Evolutionary conservation across 495 filamentous ascomycete species (phyloP).

Genomic region (Clohesyomyces aquaticus): DNA sequence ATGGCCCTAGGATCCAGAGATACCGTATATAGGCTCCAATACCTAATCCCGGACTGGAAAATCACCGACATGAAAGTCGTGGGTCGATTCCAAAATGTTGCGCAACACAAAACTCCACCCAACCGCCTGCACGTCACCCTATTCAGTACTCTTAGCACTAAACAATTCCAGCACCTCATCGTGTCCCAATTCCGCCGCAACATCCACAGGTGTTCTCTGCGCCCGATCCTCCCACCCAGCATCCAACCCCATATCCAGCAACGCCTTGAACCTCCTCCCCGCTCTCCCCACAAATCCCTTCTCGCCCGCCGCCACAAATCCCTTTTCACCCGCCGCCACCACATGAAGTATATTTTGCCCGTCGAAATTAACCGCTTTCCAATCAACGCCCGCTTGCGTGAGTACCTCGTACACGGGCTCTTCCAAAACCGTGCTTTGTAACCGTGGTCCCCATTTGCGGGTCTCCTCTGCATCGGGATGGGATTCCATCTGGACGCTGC

Average conservation of each 20-base stretch:
- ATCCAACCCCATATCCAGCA: conserved; percentile 3
- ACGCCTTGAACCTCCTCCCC: not conserved
- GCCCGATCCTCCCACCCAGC: not conserved
- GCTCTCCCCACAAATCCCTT: not conserved
- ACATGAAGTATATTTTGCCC: not conserved
- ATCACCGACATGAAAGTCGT: too few relatives aligned
- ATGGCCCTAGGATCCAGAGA: too few relatives aligned
- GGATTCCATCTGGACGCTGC: not conserved
- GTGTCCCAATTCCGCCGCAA: too few relatives aligned
- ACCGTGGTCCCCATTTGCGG: not conserved
- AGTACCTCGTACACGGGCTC: not conserved
- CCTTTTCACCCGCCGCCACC: not conserved
- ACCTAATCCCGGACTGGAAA: too few relatives aligned
- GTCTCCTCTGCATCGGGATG: not conserved
- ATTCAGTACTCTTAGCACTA: too few relatives aligned
- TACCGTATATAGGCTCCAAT: too few relatives aligned
- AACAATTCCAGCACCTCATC: too few relatives aligned
- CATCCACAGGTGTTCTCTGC: not conserved
- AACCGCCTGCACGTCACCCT: too few relatives aligned
- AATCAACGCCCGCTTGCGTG: not conserved
- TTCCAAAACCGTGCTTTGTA: not conserved
- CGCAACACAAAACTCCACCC: too few relatives aligned
- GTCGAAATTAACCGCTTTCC: not conserved
- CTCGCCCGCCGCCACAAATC: not conserved
- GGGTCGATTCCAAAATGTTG: too few relatives aligned